Evolutionary conservation across 805 yeast genomes (phyloP).

Genomic region (Naumovozyma castellii): DNA sequence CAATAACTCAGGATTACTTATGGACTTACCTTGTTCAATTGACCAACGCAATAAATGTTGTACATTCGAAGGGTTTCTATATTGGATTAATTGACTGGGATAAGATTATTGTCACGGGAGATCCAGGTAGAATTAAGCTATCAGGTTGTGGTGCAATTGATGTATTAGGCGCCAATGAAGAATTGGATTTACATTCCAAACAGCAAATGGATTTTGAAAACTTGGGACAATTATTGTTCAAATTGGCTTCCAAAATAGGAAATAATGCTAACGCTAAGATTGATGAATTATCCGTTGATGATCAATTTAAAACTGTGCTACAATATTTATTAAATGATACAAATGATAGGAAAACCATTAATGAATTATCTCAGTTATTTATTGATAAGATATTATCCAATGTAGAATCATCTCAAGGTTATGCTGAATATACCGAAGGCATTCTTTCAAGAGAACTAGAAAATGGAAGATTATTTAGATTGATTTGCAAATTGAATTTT

Average conservation of each 20-base stretch:
- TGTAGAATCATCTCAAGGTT: conserved; percentile 39
- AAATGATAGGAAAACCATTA: conserved; percentile 18
- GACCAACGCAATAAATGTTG: conserved; percentile 52
- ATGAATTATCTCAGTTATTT: conserved; percentile 33
- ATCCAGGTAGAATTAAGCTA: conserved; percentile 56
- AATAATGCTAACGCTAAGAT: conserved; percentile 6
- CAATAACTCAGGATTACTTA: conserved; percentile 50
- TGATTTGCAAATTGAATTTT: conserved; percentile 72
- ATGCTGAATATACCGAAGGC: conserved; percentile 50
- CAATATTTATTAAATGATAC: conserved; percentile 29
- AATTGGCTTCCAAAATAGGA: conserved; percentile 23
- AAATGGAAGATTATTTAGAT: conserved; percentile 76
- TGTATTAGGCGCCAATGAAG: conserved; percentile 36
- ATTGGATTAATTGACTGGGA: conserved; percentile 53
- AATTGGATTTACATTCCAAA: conserved; percentile 10
- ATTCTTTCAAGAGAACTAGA: conserved; percentile 68
- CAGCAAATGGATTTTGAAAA: conserved; percentile 48
- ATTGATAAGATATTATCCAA: conserved; percentile 32
- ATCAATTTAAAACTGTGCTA: conserved; percentile 38
- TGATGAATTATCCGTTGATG: conserved; percentile 29
- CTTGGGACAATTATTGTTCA: conserved; percentile 43
- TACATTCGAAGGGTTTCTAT: conserved; percentile 52
- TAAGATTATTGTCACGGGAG: conserved; percentile 64
- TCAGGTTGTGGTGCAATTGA: conserved; percentile 66
- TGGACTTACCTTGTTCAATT: conserved; percentile 77